phyloP scores from a whole-genome alignment of 192 early-diverging fungal species.

The Chytriomyces hyalinus region DNA sequence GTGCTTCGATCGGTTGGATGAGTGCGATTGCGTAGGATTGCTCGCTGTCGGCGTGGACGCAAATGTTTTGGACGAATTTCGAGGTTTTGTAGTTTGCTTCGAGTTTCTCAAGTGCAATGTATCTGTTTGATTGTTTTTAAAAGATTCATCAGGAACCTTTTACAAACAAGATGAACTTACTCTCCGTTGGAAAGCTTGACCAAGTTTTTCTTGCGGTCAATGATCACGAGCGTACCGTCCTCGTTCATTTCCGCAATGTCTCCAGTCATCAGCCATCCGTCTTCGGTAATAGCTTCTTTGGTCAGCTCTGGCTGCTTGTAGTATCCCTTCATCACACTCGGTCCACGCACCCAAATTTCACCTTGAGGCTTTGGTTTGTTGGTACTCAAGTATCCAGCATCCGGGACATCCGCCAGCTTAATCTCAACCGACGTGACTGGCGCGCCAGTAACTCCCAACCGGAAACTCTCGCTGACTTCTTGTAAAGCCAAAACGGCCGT shows the following conservation, averaged over 20 bases:
- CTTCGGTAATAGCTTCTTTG: conserved; percentile 68
- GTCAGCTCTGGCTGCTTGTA: conserved; percentile 74
- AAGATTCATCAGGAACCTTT: conserved; percentile 7
- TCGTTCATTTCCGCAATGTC: conserved; percentile 86
- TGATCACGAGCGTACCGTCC: conserved; percentile 79
- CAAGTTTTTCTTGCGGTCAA: conserved; percentile 94
- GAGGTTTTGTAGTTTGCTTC: conserved; percentile 87
- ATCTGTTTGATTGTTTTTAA: conserved; percentile 28
- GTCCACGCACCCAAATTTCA: conserved; percentile 86
- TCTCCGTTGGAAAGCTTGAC: conserved; percentile 91
- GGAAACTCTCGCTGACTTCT: conserved; percentile 13
- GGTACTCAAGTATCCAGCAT: conserved; percentile 34
- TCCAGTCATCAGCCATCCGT: conserved; percentile 89
- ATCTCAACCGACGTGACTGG: conserved; percentile 80
- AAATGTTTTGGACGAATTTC: conserved; percentile 72
- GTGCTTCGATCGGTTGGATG: conserved; percentile 69
- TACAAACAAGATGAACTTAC: background rate
- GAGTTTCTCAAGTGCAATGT: conserved; percentile 91
- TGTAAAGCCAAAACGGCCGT: conserved; percentile 64
- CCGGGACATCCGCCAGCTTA: conserved; percentile 71
- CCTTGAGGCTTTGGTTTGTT: conserved; percentile 61
- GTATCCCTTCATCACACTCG: conserved; percentile 79
- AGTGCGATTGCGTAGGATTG: conserved; percentile 77
- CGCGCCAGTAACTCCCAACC: conserved; percentile 71
- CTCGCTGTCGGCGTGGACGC: conserved; percentile 68